phyloP scores from a whole-genome alignment of 345 rosid species.

The Dovyalis caffra region DNA sequence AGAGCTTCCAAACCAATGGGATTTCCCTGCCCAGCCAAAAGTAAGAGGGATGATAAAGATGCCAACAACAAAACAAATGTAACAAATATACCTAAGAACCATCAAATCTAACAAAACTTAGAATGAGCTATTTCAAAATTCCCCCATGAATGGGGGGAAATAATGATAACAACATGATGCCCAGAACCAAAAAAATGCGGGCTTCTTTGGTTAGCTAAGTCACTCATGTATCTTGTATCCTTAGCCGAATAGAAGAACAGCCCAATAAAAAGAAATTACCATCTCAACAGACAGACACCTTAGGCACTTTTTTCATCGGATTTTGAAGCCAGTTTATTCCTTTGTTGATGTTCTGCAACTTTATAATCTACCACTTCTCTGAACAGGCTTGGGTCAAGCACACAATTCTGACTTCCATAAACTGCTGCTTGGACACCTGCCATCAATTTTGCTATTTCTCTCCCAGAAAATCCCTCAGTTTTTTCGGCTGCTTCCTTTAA shows the following conservation, averaged over 20 bases:
- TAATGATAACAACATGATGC: conserved; percentile 6
- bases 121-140: background rate
- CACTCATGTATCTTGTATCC: background rate
- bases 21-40: no score
- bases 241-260: background rate
- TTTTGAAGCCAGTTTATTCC: conserved; percentile 59
- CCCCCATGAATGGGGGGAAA: background rate
- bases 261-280: background rate
- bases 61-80: background rate
- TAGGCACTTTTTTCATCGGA: conserved; percentile 8
- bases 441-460: conserved; percentile 91
- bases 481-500: conserved; percentile 80
- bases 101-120: background rate
- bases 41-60: background rate
- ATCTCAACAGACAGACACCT: background rate
- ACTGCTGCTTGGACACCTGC: conserved; percentile 93
- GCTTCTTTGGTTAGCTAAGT: conserved; percentile 1
- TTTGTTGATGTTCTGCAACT: conserved; percentile 91
- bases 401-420: conserved; percentile 76
- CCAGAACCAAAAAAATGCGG: background rate
- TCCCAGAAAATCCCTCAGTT: conserved; percentile 84
- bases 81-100: background rate
- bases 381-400: conserved; percentile 67
- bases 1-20: no score
- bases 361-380: conserved; percentile 92